Percentiles rank a stretch among this genome's conserved stretches.
Conservation (phyloP, 371 early-diverging fungal genomes). For the Blastocladiella emersonii region DNA sequence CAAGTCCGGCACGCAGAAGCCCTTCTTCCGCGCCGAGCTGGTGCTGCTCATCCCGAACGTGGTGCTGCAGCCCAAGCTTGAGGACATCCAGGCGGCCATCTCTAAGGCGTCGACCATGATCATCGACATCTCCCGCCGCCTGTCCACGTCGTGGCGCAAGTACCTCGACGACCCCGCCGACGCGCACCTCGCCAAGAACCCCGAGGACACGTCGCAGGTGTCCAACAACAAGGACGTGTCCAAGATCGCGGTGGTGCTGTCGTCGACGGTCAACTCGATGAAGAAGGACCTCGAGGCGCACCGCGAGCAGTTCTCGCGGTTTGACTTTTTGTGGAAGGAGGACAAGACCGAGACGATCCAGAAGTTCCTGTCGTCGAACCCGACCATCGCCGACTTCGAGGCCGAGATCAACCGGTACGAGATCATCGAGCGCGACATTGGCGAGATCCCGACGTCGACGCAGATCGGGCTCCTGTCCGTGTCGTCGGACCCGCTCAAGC, state of each 20-base stretch:
- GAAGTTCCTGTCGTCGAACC: slow-evolving; percentile 29
- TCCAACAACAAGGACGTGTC: slow-evolving; percentile 47
- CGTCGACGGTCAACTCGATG: slow-evolving; percentile 39
- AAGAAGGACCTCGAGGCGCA: slow-evolving; percentile 43
- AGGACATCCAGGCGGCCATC: slow-evolving; percentile 42
- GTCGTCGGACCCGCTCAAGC: slow-evolving; percentile 38
- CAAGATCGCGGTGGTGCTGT: slow-evolving; percentile 33
- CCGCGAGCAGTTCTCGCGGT: slow-evolving; percentile 41
- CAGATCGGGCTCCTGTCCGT: slow-evolving; percentile 41
- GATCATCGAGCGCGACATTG: slow-evolving; percentile 32
- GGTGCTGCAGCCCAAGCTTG: slow-evolving; percentile 42
- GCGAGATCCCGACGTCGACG: slow-evolving; percentile 29
- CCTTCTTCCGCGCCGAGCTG: slow-evolving; percentile 42
- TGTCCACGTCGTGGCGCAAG: slow-evolving; percentile 30
- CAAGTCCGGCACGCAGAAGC: slow-evolving; percentile 27
- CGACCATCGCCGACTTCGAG: slow-evolving; percentile 43
- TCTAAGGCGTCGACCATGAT: slow-evolving; percentile 35
- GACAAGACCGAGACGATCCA: slow-evolving; percentile 41
- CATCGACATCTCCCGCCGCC: slow-evolving; percentile 36
- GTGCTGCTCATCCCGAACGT: slow-evolving; percentile 40
- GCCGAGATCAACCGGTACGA: slow-evolving; percentile 44
- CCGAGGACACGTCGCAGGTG: slow-evolving; percentile 40
- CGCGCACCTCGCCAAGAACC: slow-evolving; percentile 19
- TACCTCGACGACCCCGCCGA: slow-evolving; percentile 27
- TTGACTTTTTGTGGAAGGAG: slow-evolving; percentile 46